Evolutionary conservation across 148 eudicot genomes (phyloP), one percentile per base, ranked within the genome.

Genomic region (Bassia scoparia): DNA sequence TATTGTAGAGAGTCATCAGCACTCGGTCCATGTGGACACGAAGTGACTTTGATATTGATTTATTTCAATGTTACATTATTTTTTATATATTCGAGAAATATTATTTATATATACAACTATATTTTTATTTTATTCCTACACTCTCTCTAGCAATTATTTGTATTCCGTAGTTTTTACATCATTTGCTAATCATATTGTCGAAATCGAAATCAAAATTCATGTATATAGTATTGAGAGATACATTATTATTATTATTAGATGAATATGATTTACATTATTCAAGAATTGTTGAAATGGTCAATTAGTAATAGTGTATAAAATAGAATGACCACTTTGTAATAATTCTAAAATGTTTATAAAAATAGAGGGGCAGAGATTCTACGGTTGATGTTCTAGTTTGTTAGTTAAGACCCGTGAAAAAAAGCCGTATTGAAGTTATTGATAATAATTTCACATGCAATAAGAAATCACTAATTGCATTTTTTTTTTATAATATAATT

Each of bases 1-100:
- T 34, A 41, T 38, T 54, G 74, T 79, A 69, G 58, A 69, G 58
- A 77, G 63, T 72, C 41, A 61, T 38, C 60, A 62, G 86, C 97
- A 87, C 94, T 91, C 97, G 72, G 86, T 87, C 90, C 91, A 71
- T 87, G 82, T 84, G 92, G 90, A 86, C 87, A 86, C 69, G 94
- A 72, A 89, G 97, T 89, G 94, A 76, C 81, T 77, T 85, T 44
- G 38, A 61, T 76, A 55, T 24, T 69, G 26, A 74, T 76, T 31
- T 27, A 56, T 67, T 52, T 74, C n/a, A 67, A 72, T 48, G 34
- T 43, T 65, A 27, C 21, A 31, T 10, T n/a, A 35, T 55, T 53
- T 6, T 65, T 34, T 24, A 17, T 4, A 24, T 24, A 21, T 27
- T 43, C 46, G 30, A 4, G n/a, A 30, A n/a, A 9, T 7, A 56